A percentile compares a stretch with the other conserved stretches of the same genome.
Evolutionary conservation across 345 rosid genomes (phyloP).

Genomic region (Dipteronia sinensis): DNA sequence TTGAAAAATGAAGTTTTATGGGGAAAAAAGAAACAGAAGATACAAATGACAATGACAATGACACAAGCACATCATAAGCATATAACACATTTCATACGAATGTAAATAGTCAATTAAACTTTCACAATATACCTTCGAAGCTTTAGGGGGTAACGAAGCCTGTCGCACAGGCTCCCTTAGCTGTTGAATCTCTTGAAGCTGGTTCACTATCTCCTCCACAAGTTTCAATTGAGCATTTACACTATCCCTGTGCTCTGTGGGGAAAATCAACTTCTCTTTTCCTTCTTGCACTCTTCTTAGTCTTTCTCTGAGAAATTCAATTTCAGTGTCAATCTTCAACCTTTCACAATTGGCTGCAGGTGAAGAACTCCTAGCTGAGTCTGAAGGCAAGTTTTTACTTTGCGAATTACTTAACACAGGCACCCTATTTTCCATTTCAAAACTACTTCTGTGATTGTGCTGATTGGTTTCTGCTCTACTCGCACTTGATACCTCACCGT

Average conservation of each 20-base stretch:
- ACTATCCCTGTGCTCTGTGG: constrained; percentile 41
- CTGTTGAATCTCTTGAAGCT: constrained; percentile 51
- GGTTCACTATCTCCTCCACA: constrained; percentile 50
- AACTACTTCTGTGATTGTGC: constrained; percentile 19
- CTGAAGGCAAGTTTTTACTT: constrained; percentile 21
- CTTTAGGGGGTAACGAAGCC: constrained; percentile 41
- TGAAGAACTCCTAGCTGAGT: constrained; percentile 38
- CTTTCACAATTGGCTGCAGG: constrained; percentile 43
- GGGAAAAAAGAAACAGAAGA: neutral
- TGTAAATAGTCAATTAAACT: constrained; percentile 1
- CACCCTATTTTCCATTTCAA: no score
- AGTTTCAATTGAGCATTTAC: constrained; percentile 43
- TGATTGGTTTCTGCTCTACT: constrained; percentile 16
- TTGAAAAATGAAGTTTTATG: no score
- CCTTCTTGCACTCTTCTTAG: constrained; percentile 44
- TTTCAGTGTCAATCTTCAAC: constrained; percentile 49
- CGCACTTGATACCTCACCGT: constrained; percentile 13
- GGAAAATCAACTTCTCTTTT: constrained; percentile 43
- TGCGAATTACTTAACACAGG: constrained; percentile 22
- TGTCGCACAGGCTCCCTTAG: constrained; percentile 36
- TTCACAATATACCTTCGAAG: constrained; percentile 36
- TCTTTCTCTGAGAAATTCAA: constrained; percentile 56
- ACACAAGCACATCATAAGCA: constrained; percentile 9
- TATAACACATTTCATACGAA: no score
- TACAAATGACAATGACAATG: neutral